Percentiles rank a stretch among this genome's conserved stretches.
Conservation (phyloP, 2,329 filamentous ascomycete species). For the Claviceps sp. region DNA sequence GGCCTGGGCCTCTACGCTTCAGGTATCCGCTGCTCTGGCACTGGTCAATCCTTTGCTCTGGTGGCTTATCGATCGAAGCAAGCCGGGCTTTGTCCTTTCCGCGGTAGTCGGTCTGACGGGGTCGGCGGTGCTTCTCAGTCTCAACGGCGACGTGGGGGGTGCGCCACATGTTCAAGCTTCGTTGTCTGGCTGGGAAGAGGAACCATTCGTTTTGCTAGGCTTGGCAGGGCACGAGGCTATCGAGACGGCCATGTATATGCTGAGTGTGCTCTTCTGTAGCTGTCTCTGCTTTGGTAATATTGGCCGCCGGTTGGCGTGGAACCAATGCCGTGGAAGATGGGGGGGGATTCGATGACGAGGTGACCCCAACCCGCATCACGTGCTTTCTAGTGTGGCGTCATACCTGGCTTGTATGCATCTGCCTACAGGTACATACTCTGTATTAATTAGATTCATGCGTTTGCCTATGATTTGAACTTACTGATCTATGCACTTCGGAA, state of each 20-base stretch:
- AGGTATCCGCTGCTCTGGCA: slow-evolving; percentile 77
- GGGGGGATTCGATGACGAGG: slow-evolving; percentile 23
- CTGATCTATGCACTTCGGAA: too few relatives aligned
- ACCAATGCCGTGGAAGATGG: slow-evolving; percentile 29
- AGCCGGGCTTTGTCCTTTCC: slow-evolving; percentile 70
- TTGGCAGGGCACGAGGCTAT: slow-evolving; percentile 49
- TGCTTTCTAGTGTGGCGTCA: too few relatives aligned
- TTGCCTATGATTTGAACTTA: too few relatives aligned
- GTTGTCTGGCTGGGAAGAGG: neutral
- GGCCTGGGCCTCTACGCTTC: slow-evolving; percentile 88
- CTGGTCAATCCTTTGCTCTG: slow-evolving; percentile 87
- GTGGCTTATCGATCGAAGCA: slow-evolving; percentile 90
- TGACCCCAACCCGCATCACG: too few relatives aligned
- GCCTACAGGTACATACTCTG: too few relatives aligned
- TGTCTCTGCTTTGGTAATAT: slow-evolving; percentile 95
- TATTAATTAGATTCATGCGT: too few relatives aligned
- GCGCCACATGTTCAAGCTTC: slow-evolving; percentile 34
- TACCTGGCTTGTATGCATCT: neutral
- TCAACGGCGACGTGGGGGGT: slow-evolving; percentile 69
- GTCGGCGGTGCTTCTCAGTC: slow-evolving; percentile 57
- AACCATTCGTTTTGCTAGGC: slow-evolving; percentile 27
- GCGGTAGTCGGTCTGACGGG: slow-evolving; percentile 59
- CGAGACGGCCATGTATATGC: slow-evolving; percentile 73
- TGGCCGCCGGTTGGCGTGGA: slow-evolving; percentile 60
- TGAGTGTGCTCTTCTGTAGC: slow-evolving; percentile 88